Evolutionary conservation across 2,329 filamentous ascomycete genomes (phyloP), one percentile per base, ranked within the genome.

Genomic region (Fusarium nematophilum): DNA sequence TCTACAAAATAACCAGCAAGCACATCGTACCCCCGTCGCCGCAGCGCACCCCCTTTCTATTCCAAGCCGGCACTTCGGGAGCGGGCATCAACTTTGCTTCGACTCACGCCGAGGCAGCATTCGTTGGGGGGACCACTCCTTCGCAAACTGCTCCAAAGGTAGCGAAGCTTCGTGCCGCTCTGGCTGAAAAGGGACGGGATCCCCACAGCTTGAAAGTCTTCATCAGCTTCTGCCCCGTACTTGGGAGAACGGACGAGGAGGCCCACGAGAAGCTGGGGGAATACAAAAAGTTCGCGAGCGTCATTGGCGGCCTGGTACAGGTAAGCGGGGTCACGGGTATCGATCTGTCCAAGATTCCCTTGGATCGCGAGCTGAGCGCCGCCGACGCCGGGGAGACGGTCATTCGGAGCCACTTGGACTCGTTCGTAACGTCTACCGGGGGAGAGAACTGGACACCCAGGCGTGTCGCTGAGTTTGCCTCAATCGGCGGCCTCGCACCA

Each of bases 1-100:
- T 83, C 68, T 86, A 80, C 70, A 53, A 47, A 15, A 9, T 40
- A 1, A 27, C 39, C 5, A 38, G 46, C 18, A 37, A 17, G 2
- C 42, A 52, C n/a, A 46, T 52, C 1, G 42, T 46, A 3, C 33
- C 44, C 0, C 53, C 53, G 1, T 53, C 48, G 1, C 53, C 53
- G 4, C 53, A 57, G 10, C 34, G 53, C 8, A 57, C 48, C 9
- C 53, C 53, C 2, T 40, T 53, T 15, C 26, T 56, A 1, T 56
- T 56, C 26, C 53, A 56, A 18, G 53, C 53, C 1, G 53, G 53
- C 2, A 23, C 47, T 9, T 56, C 53, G 4, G 25, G 29, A 37
- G 61, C 46, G 36, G 63, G 58, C 30, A 58, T 30, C 40, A 9
- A 48, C 23, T 34, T 50, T 26, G 29, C 53, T 5, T 53, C 63